Base-by-base conservation (phyloP, 768 basidiomycete genomes). In the Mycena crocata region DNA sequence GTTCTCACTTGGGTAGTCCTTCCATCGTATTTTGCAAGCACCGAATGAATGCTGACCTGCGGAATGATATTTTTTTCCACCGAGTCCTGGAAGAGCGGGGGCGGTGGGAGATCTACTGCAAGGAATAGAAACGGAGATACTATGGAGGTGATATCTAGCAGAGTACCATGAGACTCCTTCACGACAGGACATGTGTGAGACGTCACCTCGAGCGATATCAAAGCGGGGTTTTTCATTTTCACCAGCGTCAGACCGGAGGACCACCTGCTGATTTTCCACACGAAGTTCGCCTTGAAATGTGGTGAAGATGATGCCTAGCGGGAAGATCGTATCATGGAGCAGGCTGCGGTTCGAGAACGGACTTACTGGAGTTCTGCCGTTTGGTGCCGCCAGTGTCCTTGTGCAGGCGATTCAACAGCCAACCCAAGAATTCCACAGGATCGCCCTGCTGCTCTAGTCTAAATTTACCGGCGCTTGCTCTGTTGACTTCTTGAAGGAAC, bases 11-110 rank as follows among this genome's bases (percentile, higher is more conserved):
- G 95, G 19, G 96, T 93, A 5, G 92, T 93, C 70, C 82, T 83
- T 17, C 98, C 98, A 78, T 99, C 95, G 79, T 96, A 99, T 79
- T 99, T 99, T 23, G 92, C 87, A 26, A 99, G 85, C 31, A 99
- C 91, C 14, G 91, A 90, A 64, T 95, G 89, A 62, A 99, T 90
- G 49, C 92, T 92, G 66, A 98, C 94, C 85, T 99, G 98, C 34
- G 98, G 98, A 69, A 99, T 98, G 77, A 99, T 99, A 77, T 99
- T 98, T 82, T 98, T 98, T 82, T 98, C 96, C 49, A 97, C 87
- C 5, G 93, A 81, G 75, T 98, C 96, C 80, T 98, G 97, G 80
- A 99, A 99, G 40, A 99, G 81, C 19, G 97, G 98, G n/a, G 96
- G 96, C 0, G 98, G 93, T 21, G 98, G 98, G 28, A 99, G 86